Percentiles rank a stretch among this genome's conserved stretches.
Conservation (phyloP, 768 basidiomycete species). For the Suillus cothurnatus region DNA sequence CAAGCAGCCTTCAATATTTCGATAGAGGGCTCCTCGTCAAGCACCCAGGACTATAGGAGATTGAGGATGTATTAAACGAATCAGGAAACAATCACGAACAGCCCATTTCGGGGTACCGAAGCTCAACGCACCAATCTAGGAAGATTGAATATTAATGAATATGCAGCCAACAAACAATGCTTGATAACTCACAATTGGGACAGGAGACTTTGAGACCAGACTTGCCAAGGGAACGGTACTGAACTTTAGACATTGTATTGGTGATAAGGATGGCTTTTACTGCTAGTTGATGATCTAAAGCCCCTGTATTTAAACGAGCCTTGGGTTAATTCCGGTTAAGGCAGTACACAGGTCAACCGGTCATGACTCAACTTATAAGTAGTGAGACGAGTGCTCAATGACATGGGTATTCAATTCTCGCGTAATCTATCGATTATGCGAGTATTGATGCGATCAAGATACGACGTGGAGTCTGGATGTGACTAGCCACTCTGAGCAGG, state of each 20-base stretch:
- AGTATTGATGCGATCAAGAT: too few relatives aligned
- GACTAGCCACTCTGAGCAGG: too few relatives aligned
- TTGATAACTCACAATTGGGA: slow-evolving; percentile 30
- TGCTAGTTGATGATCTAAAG: neutral
- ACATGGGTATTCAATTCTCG: too few relatives aligned
- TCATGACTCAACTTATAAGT: neutral
- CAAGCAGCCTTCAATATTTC: slow-evolving; percentile 41
- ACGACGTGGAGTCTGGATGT: too few relatives aligned
- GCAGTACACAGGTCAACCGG: neutral
- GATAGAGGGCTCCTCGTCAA: slow-evolving; percentile 30
- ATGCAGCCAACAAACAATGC: too few relatives aligned
- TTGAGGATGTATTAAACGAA: neutral
- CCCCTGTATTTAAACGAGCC: neutral
- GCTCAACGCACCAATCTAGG: slow-evolving; percentile 30
- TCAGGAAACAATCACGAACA: slow-evolving; percentile 16
- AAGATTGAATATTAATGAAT: neutral
- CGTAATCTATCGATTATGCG: too few relatives aligned
- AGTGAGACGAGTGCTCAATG: neutral
- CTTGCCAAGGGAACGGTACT: slow-evolving; percentile 34
- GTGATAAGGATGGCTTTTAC: neutral
- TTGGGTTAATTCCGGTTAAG: neutral
- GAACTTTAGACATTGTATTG: slow-evolving; percentile 21
- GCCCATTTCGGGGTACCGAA: slow-evolving; percentile 30
- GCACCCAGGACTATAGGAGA: slow-evolving; percentile 23
- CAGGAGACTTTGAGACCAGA: slow-evolving; percentile 36